Percentiles rank a stretch among this genome's conserved stretches.
Evolutionary conservation across 2,329 filamentous ascomycete genomes (phyloP).

Genomic region (Cordyceps tenuipes): DNA sequence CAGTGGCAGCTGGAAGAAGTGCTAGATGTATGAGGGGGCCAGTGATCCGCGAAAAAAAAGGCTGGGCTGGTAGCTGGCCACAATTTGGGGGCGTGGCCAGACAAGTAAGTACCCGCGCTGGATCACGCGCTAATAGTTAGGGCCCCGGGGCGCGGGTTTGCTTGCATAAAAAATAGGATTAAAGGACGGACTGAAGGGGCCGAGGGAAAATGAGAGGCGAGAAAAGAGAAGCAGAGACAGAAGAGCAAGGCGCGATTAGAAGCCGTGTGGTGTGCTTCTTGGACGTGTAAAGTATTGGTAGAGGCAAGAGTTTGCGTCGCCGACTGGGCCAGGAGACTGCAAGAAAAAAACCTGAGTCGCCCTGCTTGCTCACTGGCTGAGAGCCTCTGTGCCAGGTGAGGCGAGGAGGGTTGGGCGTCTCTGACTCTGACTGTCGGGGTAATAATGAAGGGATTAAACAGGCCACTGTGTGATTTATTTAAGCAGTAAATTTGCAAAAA

Average conservation of each 20-base stretch:
- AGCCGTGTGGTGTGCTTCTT: not conserved
- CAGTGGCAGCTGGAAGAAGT: not conserved
- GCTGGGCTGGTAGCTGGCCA: not conserved
- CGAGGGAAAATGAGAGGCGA: not conserved
- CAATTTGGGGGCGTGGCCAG: not conserved
- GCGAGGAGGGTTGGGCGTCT: not conserved
- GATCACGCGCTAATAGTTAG: not conserved
- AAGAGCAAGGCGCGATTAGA: not conserved
- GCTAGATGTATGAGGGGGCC: conserved; percentile 7
- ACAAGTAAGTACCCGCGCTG: not conserved
- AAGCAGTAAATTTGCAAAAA: too few relatives aligned
- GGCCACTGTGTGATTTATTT: not conserved
- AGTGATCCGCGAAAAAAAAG: conserved; percentile 1
- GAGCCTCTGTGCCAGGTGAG: not conserved
- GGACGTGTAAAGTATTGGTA: not conserved
- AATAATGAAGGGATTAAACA: not conserved
- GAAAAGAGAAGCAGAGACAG: not conserved
- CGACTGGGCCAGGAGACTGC: not conserved
- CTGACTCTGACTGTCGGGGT: not conserved
- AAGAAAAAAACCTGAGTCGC: not conserved
- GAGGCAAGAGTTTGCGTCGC: not conserved
- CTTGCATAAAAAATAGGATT: too few relatives aligned
- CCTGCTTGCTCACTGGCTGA: not conserved
- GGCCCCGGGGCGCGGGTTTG: not conserved
- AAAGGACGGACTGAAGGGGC: too few relatives aligned